Evolutionary conservation across 805 yeast species (phyloP).

Genomic region (Candida berthetii): DNA sequence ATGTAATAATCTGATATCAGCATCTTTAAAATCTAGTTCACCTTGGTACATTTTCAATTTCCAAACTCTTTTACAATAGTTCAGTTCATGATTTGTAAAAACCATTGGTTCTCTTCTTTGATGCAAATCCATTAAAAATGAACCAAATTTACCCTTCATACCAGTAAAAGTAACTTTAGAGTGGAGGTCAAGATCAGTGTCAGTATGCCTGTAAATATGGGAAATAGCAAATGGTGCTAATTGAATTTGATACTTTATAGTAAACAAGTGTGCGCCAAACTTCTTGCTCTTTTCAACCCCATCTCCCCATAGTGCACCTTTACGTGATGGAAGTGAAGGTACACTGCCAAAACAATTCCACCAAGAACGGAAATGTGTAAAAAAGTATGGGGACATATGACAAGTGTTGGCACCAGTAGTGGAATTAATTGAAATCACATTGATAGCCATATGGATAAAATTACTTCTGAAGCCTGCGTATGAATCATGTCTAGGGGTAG

Average conservation of each 20-base stretch:
- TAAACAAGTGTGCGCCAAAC: constrained; percentile 63
- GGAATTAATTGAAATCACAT: constrained; percentile 46
- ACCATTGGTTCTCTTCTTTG: constrained; percentile 40
- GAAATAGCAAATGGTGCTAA: constrained; percentile 64
- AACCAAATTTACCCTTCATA: constrained; percentile 46
- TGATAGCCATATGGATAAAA: constrained; percentile 50
- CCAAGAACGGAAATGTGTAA: constrained; percentile 71
- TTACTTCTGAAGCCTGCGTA: constrained; percentile 55
- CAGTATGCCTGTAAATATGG: constrained; percentile 61
- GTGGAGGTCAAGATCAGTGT: constrained; percentile 32
- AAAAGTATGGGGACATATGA: constrained; percentile 66
- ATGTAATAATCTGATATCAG: constrained; percentile 62
- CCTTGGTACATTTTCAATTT: constrained; percentile 60
- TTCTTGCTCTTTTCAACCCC: constrained; percentile 38
- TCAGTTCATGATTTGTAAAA: constrained; percentile 36
- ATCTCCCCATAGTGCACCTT: constrained; percentile 61
- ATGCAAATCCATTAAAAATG: constrained; percentile 56
- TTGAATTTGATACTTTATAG: constrained; percentile 68
- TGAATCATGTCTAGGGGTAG: constrained; percentile 50
- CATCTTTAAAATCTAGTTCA: constrained; percentile 60
- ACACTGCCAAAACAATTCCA: constrained; percentile 76
- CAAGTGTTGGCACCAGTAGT: constrained; percentile 18
- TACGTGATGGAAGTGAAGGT: constrained; percentile 69
- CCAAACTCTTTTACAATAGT: constrained; percentile 36
- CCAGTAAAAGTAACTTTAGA: constrained; percentile 48